phyloP scores from a whole-genome alignment of 225 moss, liverwort and hornwort species.

The Lunularia cruciata region DNA sequence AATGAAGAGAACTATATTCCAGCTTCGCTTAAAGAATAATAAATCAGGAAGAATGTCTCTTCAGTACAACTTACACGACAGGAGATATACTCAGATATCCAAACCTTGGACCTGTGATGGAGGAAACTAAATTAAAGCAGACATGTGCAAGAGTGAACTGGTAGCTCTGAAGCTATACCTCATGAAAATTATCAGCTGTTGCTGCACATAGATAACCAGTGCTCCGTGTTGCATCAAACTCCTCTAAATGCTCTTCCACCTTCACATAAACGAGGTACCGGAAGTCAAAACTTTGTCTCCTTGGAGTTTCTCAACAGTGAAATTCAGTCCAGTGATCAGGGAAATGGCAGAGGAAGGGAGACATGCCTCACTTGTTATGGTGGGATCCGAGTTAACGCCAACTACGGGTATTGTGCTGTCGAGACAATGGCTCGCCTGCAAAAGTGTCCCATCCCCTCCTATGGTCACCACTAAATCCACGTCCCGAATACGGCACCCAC shows the following conservation, averaged over 20 bases:
- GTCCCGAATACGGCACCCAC: slow-evolving; percentile 50
- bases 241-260: slow-evolving; percentile 72
- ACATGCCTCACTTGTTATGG: slow-evolving; percentile 64
- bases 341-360: not conserved
- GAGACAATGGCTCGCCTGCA: slow-evolving; percentile 81
- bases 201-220: slow-evolving; percentile 78
- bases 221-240: slow-evolving; percentile 80
- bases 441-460: slow-evolving; percentile 89
- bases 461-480: slow-evolving; percentile 88
- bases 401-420: slow-evolving; percentile 66
- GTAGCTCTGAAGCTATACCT: no score
- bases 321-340: not conserved
- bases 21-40: no score
- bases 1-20: no score
- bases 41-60: no score
- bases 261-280: slow-evolving; percentile 21
- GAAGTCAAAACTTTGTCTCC: no score
- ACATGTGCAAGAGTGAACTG: no score
- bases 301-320: no score
- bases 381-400: slow-evolving; percentile 89
- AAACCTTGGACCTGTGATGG: no score
- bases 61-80: no score
- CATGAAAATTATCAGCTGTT: slow-evolving; percentile 68
- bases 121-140: no score
- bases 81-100: not conserved